Evolutionary conservation across 176 grass and related monocot species (phyloP).

Genomic region (Lolium rigidum): DNA sequence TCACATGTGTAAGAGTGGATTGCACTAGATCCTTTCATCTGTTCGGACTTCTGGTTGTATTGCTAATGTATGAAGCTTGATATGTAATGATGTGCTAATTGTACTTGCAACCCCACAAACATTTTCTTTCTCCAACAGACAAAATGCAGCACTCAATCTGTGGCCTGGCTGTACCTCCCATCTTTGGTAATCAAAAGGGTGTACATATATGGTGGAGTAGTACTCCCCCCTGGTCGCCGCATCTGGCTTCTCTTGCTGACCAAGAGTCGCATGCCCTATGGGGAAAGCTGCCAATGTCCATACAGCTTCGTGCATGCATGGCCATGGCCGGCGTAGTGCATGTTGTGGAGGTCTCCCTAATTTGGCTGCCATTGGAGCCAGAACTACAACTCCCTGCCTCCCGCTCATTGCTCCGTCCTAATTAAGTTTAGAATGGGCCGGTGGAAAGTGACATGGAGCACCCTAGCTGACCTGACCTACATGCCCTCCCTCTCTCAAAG

Average conservation of each 20-base stretch:
- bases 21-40: no score
- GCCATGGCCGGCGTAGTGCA: neutral
- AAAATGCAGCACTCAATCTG: no score
- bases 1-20: no score
- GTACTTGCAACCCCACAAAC: no score
- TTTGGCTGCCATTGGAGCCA: constrained; percentile 27
- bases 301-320: constrained; percentile 21
- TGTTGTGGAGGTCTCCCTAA: neutral
- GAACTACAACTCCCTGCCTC: neutral
- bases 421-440: neutral
- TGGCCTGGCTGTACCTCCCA: neutral
- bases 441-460: constrained; percentile 48
- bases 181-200: neutral
- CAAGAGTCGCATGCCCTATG: neutral
- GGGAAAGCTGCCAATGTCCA: constrained; percentile 45
- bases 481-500: no score
- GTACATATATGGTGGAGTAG: neutral
- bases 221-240: neutral
- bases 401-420: constrained; percentile 30
- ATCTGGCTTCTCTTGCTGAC: neutral
- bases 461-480: neutral
- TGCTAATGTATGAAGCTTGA: no score
- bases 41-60: no score
- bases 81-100: no score
- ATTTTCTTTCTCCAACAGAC: no score